Evolutionary conservation across 2,329 filamentous ascomycete genomes (phyloP).

Genomic region (Mollisiaceae sp.): DNA sequence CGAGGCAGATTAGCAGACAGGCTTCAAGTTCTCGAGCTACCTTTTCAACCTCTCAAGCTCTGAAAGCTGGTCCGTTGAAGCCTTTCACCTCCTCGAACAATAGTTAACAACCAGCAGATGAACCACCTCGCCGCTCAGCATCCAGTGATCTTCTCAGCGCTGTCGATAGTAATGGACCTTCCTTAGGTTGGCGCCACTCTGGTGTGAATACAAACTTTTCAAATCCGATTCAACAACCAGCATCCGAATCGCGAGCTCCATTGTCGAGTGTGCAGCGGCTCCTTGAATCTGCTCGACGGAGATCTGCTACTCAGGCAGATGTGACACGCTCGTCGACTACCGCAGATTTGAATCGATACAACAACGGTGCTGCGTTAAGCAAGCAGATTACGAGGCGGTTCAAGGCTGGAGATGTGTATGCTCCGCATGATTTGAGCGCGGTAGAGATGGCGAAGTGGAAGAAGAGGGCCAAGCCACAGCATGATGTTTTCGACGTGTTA

Average conservation of each 20-base stretch:
- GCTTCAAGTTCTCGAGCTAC: constrained; percentile 23
- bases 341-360: background rate
- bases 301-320: background rate
- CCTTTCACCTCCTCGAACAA: constrained; percentile 1
- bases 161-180: constrained; percentile 7
- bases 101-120: constrained; percentile 20
- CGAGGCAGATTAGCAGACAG: constrained; percentile 23
- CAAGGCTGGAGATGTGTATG: constrained; percentile 82
- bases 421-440: constrained; percentile 83
- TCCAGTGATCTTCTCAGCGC: constrained; percentile 21
- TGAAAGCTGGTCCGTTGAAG: constrained; percentile 33
- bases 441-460: constrained; percentile 84
- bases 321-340: background rate
- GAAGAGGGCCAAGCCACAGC: constrained; percentile 56
- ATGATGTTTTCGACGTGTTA: constrained; percentile 80
- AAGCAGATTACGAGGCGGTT: constrained; percentile 73
- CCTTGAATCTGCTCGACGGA: background rate
- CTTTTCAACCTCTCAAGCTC: constrained; percentile 37
- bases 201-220: constrained; percentile 7
- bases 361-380: constrained; percentile 54
- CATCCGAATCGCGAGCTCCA: background rate
- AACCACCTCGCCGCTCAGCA: constrained; percentile 15
- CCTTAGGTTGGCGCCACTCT: background rate
- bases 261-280: background rate
- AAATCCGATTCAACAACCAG: constrained; percentile 15